Conservation (phyloP, 768 basidiomycete species). For the Sporobolomyces roseus region DNA sequence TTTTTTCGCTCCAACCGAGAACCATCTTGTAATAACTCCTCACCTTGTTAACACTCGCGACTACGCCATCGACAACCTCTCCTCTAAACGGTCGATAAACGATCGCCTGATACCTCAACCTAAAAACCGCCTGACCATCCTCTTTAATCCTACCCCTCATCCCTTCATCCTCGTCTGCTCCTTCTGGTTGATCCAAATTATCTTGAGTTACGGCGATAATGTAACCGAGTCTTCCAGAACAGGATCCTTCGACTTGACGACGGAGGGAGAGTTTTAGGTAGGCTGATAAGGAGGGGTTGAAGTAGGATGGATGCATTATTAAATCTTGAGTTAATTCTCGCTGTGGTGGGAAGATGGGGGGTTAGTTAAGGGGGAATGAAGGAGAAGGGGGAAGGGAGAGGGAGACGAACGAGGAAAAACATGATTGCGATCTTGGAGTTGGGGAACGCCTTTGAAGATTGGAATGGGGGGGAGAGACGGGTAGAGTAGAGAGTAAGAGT, state of each 20-base stretch:
- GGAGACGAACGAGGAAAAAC: slow-evolving; percentile 38
- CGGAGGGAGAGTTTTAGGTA: slow-evolving; percentile 91
- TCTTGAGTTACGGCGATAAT: slow-evolving; percentile 80
- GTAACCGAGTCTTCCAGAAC: slow-evolving; percentile 89
- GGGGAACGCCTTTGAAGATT: too few species aligned
- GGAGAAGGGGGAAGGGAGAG: neutral
- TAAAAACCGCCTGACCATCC: slow-evolving; percentile 86
- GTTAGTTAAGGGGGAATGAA: neutral
- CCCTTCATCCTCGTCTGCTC: slow-evolving; percentile 11
- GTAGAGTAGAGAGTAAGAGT: slow-evolving; percentile 31
- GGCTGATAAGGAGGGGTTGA: slow-evolving; percentile 89
- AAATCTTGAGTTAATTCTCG: slow-evolving; percentile 98
- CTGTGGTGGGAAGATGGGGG: slow-evolving; percentile 51
- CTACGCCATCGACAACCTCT: slow-evolving; percentile 94
- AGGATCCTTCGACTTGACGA: slow-evolving; percentile 94
- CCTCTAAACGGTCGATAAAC: slow-evolving; percentile 99
- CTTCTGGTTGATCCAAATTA: slow-evolving; percentile 8
- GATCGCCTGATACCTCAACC: slow-evolving; percentile 88
- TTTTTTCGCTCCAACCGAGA: too few species aligned
- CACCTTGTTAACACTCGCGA: slow-evolving; percentile 93
- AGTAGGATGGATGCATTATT: slow-evolving; percentile 94
- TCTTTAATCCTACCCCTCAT: slow-evolving; percentile 41
- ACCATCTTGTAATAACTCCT: slow-evolving; percentile 44
- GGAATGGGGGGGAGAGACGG: neutral
- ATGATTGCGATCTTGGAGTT: too few species aligned